phyloP scores from a whole-genome alignment of 306 rosid genomes.

The Sophora flavescens region DNA sequence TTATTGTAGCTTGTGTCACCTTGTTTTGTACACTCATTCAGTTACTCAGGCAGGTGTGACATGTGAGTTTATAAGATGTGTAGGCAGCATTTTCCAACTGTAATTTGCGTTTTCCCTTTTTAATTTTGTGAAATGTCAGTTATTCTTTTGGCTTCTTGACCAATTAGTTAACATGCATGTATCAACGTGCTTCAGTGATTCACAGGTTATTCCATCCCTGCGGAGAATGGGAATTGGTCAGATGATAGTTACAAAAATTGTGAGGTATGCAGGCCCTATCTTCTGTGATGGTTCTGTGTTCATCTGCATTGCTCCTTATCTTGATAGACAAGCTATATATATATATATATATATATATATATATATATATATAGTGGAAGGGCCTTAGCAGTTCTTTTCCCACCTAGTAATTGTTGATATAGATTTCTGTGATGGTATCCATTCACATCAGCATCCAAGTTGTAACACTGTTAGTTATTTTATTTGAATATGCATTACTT shows the following conservation, averaged over 20 bases:
- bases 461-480: slow-evolving; percentile 18
- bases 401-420: slow-evolving; percentile 11
- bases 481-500: slow-evolving; percentile 25
- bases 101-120: background rate
- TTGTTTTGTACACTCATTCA: background rate
- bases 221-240: slow-evolving; percentile 82
- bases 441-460: background rate
- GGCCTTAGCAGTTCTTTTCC: background rate
- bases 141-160: slow-evolving; percentile 3
- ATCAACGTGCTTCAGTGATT: slow-evolving; percentile 53
- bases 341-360: too few species aligned
- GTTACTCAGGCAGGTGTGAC: too few species aligned
- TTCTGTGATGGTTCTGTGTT: slow-evolving; percentile 34
- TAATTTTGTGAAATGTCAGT: background rate
- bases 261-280: slow-evolving; percentile 56
- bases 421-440: slow-evolving; percentile 11
- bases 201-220: slow-evolving; percentile 79
- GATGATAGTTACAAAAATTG: slow-evolving; percentile 69
- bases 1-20: background rate
- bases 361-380: too few species aligned
- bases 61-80: background rate
- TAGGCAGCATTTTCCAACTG: background rate
- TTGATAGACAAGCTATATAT: too few species aligned
- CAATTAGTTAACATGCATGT: slow-evolving; percentile 38
- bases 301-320: slow-evolving; percentile 14